Evolutionary conservation across 345 rosid species (phyloP), one percentile per base, ranked within the genome.

Genomic region (Luvunga scandens): DNA sequence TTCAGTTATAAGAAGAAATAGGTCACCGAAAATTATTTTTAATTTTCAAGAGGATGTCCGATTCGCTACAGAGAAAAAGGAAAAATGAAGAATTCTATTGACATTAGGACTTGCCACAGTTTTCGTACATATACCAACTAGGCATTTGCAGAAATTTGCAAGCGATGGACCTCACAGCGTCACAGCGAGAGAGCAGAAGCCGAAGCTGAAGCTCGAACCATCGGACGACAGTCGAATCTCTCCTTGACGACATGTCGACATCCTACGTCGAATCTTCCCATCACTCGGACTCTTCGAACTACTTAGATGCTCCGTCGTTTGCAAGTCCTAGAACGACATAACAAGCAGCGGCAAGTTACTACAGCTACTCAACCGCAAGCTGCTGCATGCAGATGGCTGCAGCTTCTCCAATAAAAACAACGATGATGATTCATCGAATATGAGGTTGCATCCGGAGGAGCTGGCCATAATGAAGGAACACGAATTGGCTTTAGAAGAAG

Each of bases 221-320:
- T 31, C 78, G 80, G 66, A 30, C 84, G 5, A 73, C 84, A 75
- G 81, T 87, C 1, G 84, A 84, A 33, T 83, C 83, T 5, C 81
- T 95, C 65, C 92, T 86, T 68, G 77, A 74, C 73, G 90, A 95
- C 79, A 82, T 68, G 77, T 72, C 73, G 90, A 95, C 79, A 82
- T 82, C 79, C 89, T 92, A 33, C 87, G 89, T 74, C 74, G 78
- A 22, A 83, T 95, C 87, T 95, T 95, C 88, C 88, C 99, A 36
- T 84, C 77, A 66, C 93, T 95, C 59, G 86, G 80, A 77, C 73
- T 91, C 72, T 91, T 92, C 75, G 98, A 92, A 78, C 90, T 93
- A 64, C 93, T 86, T 79, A 91, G 90, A 62, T 91, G 93, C 77
- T 83, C 91, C 33, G 89, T 81, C 82, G 96, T 95, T 72, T 92